Evolutionary conservation across 495 filamentous ascomycete genomes (phyloP).

Genomic region (Penicillium subrubescens): DNA sequence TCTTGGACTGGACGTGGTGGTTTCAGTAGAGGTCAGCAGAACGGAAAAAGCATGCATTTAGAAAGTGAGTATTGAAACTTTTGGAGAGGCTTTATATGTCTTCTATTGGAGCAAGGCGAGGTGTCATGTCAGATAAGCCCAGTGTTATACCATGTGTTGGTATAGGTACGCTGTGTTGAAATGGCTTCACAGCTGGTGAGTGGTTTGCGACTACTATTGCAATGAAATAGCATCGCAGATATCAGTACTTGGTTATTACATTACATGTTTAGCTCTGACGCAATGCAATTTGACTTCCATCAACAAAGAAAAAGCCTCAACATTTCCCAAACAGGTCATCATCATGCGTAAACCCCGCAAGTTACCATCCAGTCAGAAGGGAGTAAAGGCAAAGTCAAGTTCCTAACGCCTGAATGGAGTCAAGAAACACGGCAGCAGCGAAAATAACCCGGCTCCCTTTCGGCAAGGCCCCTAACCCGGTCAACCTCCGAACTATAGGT

Average conservation of each 20-base stretch:
- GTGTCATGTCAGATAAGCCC: background rate
- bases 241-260: too few species aligned
- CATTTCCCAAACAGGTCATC: background rate
- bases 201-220: background rate
- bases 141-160: too few species aligned
- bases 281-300: background rate
- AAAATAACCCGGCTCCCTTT: slow-evolving; percentile 32
- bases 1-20: background rate
- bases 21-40: background rate
- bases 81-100: background rate
- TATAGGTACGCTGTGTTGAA: too few species aligned
- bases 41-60: background rate
- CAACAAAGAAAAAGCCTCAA: background rate
- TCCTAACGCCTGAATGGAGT: background rate
- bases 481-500: slow-evolving; percentile 18
- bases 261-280: background rate
- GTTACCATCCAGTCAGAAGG: background rate
- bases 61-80: background rate
- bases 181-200: background rate
- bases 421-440: slow-evolving; percentile 12
- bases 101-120: background rate
- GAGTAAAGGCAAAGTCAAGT: background rate
- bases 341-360: background rate
- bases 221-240: background rate
- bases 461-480: slow-evolving; percentile 20